Evolutionary conservation across 768 basidiomycete genomes (phyloP), one percentile per base, ranked within the genome.

Genomic region (Suillus variegatus): DNA sequence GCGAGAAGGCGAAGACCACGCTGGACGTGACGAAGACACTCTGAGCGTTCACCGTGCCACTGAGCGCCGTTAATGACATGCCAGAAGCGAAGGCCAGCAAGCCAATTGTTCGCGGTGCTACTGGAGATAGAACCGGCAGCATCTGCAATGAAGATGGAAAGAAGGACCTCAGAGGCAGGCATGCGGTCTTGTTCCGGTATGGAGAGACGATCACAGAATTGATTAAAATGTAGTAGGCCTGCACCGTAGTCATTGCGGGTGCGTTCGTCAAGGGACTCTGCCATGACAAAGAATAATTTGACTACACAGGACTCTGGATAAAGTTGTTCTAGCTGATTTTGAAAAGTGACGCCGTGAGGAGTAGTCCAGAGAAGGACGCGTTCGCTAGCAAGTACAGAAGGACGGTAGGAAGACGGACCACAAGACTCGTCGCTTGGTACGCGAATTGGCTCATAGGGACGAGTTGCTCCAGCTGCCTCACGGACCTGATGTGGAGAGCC

Each of bases 51-150:
- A 55, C 54, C 54, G 32, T 55, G 32, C 54, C 54, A 55, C 32
- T 55, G 54, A 2, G 81, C 80, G 7, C 71, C 60, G 41, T 80
- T 70, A 13, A 75, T 4, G 1, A 73, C 43, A 60, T 83, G 81
- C 81, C 80, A 82, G 4, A 67, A 67, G 2, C 72, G 64, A 13
- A 82, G 46, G 3, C 77, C 79, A 0, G 77, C 70, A 12, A 82
- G 51, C 81, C 80, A 82, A 1, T 65, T 67, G 5, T 68, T 64
- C 36, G 80, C 69, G 0, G 77, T 75, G 18, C 62, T 65, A 0
- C 66, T 68, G 0, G 72, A 64, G 36, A 64, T 58, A 2, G 61
- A 32, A 4, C 75, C 75, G 0, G 72, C 66, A 4, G 49, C 60
- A 6, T 66, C 60, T 16, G 75, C 71, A 4, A 70, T 66, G 60